Conservation (phyloP, 164 flowering plant genomes). For the Houttuynia cordata region DNA sequence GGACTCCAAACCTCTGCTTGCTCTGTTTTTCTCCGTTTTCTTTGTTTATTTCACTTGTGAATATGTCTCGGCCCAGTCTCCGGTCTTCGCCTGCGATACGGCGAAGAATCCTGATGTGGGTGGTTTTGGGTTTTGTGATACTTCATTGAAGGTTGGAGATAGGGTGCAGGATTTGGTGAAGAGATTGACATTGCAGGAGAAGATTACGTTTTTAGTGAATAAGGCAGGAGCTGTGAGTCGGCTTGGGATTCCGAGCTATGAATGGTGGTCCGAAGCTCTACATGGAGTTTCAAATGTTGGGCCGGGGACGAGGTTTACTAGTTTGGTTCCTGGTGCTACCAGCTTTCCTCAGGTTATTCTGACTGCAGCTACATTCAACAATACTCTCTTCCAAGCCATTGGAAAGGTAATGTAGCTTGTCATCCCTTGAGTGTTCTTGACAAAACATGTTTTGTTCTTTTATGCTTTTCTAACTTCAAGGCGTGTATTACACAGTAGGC, state of each 20-base stretch:
- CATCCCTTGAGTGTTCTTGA: neutral
- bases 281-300: constrained; percentile 90
- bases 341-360: constrained; percentile 85
- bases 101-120: constrained; percentile 29
- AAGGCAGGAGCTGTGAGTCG: constrained; percentile 42
- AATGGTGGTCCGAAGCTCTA: constrained; percentile 99
- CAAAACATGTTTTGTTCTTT: neutral
- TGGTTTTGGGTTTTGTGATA: constrained; percentile 49
- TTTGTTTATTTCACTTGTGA: neutral
- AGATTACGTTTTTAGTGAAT: constrained; percentile 46
- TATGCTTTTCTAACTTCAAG: neutral
- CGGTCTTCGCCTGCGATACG: constrained; percentile 67
- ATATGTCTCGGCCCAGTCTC: constrained; percentile 21
- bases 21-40: constrained; percentile 1
- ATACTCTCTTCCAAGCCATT: constrained; percentile 61
- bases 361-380: constrained; percentile 84
- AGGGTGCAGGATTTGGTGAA: constrained; percentile 71
- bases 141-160: constrained; percentile 21
- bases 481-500: too few relatives aligned
- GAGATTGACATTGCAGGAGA: constrained; percentile 81
- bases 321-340: constrained; percentile 76
- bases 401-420: constrained; percentile 54
- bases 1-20: constrained; percentile 21
- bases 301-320: constrained; percentile 61
- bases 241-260: constrained; percentile 80